phyloP scores from a whole-genome alignment of 371 early-diverging fungal genomes.

The Rhizopus delemar region DNA sequence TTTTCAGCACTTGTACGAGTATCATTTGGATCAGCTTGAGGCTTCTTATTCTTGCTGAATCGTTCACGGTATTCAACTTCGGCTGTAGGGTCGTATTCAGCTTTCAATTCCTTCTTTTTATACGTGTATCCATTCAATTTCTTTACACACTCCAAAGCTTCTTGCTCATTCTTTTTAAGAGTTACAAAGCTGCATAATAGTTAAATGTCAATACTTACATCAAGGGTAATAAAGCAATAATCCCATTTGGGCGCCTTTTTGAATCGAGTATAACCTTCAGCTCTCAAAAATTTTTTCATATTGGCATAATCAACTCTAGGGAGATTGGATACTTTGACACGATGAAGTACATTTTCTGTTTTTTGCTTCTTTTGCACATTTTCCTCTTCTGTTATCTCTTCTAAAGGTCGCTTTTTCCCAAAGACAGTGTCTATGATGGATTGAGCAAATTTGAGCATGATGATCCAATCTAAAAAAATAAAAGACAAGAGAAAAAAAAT shows the following conservation, averaged over 20 bases:
- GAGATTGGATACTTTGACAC: constrained; percentile 41
- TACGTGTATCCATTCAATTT: constrained; percentile 39
- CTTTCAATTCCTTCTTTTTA: constrained; percentile 39
- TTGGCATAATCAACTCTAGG: constrained; percentile 29
- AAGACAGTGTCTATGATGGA: constrained; percentile 24
- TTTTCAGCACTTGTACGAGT: constrained; percentile 59
- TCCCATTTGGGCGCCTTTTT: constrained; percentile 55
- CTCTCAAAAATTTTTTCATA: constrained; percentile 32
- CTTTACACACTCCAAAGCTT: constrained; percentile 35
- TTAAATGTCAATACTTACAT: constrained; percentile 29
- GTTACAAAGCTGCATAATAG: not conserved
- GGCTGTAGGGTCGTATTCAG: constrained; percentile 28
- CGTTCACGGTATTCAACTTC: constrained; percentile 32
- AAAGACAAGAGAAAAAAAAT: constrained; percentile 5
- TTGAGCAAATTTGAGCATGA: constrained; percentile 23
- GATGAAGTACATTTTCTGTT: constrained; percentile 20
- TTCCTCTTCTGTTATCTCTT: constrained; percentile 11
- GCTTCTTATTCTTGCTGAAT: constrained; percentile 29
- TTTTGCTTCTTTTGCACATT: constrained; percentile 18
- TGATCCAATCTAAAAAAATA: not conserved
- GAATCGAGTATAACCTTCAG: constrained; percentile 28
- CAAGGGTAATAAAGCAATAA: constrained; percentile 44
- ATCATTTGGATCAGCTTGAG: constrained; percentile 36
- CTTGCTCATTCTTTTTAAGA: constrained; percentile 44
- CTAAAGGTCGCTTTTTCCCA: constrained; percentile 24